phyloP scores from a whole-genome alignment of 768 basidiomycete species.

The Macrolepiota fuliginosa region DNA sequence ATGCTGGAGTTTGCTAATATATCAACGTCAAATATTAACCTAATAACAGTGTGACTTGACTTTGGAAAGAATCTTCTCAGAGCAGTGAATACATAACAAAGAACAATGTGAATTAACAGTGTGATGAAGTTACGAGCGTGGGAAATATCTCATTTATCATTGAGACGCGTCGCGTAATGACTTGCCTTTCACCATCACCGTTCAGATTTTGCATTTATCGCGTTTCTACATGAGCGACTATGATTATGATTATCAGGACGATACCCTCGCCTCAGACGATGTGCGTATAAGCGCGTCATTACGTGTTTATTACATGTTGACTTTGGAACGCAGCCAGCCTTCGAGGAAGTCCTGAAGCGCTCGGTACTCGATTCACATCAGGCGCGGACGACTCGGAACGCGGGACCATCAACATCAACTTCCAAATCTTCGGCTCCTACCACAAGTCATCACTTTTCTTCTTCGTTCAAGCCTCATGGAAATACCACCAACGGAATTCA shows the following conservation, averaged over 20 bases:
- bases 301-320: background rate
- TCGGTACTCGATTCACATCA: background rate
- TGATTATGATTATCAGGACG: constrained; percentile 1
- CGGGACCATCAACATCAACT: background rate
- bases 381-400: background rate
- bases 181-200: background rate
- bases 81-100: background rate
- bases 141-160: constrained; percentile 7
- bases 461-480: constrained; percentile 2
- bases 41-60: background rate
- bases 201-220: background rate
- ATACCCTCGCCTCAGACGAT: constrained; percentile 7
- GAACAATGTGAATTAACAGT: background rate
- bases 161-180: background rate
- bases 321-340: background rate
- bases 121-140: too few relatives aligned
- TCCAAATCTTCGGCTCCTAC: background rate
- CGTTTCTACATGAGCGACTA: constrained; percentile 4
- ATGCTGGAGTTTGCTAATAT: background rate
- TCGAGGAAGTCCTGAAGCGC: constrained; percentile 2
- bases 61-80: too few relatives aligned
- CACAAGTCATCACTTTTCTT: background rate
- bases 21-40: background rate
- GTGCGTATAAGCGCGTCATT: background rate
- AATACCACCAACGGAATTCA: background rate